phyloP scores from a whole-genome alignment of 371 early-diverging fungal genomes.

The Rhizoclosmatium hyalinum region DNA sequence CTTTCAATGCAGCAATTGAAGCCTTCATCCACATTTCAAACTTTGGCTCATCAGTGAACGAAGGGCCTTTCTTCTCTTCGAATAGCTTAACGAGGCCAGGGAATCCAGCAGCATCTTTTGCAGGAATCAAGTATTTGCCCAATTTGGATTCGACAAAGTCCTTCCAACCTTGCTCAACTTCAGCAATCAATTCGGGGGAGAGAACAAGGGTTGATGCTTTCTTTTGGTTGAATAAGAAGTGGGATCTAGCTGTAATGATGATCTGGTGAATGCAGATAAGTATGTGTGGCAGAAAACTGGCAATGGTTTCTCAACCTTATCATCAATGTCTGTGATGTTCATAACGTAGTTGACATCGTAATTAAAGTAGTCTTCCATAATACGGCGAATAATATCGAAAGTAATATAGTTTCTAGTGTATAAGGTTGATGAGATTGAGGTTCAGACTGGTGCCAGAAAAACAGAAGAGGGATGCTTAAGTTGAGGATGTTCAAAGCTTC shows the following conservation, averaged over 20 bases:
- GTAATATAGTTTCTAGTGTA: conserved; percentile 84
- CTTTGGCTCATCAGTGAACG: conserved; percentile 68
- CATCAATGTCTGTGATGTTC: conserved; percentile 99
- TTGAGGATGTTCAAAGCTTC: too few species aligned
- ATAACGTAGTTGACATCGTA: conserved; percentile 97
- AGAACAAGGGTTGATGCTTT: conserved; percentile 28
- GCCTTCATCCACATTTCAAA: conserved; percentile 75
- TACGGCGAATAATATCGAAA: conserved; percentile 95
- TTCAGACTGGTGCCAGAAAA: neutral
- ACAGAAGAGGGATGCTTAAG: neutral
- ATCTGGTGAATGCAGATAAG: conserved; percentile 61
- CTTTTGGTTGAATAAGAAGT: conserved; percentile 76
- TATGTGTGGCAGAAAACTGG: neutral
- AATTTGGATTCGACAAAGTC: conserved; percentile 68
- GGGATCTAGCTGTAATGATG: conserved; percentile 90
- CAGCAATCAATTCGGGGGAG: conserved; percentile 37
- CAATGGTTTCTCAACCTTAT: conserved; percentile 73
- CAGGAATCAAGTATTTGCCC: conserved; percentile 39
- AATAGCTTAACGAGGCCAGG: conserved; percentile 57
- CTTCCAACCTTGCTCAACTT: conserved; percentile 69
- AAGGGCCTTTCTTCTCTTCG: conserved; percentile 33
- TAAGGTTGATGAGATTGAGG: neutral
- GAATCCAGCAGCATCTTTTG: conserved; percentile 53
- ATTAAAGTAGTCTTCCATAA: conserved; percentile 95
- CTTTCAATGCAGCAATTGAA: conserved; percentile 39